Evolutionary conservation across 1,139 yeast species (phyloP).

Genomic region (Yamadazyma taylorii): DNA sequence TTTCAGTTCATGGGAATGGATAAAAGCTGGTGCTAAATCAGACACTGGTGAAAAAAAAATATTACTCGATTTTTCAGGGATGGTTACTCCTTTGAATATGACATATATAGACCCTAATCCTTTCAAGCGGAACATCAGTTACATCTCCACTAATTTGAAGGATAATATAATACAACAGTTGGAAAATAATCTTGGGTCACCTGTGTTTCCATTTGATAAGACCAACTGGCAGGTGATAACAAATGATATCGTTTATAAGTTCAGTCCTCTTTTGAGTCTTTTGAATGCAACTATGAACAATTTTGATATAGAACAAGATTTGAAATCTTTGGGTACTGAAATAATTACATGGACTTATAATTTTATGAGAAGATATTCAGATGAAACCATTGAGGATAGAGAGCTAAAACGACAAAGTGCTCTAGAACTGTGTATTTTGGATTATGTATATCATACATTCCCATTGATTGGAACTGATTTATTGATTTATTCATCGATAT

Average conservation of each 20-base stretch:
- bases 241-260: conserved; percentile 45
- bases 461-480: conserved; percentile 36
- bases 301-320: conserved; percentile 8
- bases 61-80: conserved; percentile 46
- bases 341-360: conserved; percentile 18
- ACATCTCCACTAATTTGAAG: conserved; percentile 31
- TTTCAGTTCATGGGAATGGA: conserved; percentile 37
- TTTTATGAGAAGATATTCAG: conserved; percentile 40
- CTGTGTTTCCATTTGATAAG: conserved; percentile 33
- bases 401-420: conserved; percentile 20
- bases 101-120: conserved; percentile 48
- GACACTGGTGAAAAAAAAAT: conserved; percentile 49
- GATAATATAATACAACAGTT: conserved; percentile 33
- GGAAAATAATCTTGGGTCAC: conserved; percentile 23
- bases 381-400: conserved; percentile 10
- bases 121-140: conserved; percentile 43
- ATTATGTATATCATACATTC: conserved; percentile 43
- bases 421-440: conserved; percentile 32
- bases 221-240: conserved; percentile 55
- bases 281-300: conserved; percentile 32
- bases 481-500: conserved; percentile 47
- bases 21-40: conserved; percentile 40
- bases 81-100: conserved; percentile 50
- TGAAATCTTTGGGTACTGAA: conserved; percentile 8
- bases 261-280: conserved; percentile 43